Evolutionary conservation across 495 filamentous ascomycete species (phyloP).

Genomic region (Melanomma pulvis-pyrius): DNA sequence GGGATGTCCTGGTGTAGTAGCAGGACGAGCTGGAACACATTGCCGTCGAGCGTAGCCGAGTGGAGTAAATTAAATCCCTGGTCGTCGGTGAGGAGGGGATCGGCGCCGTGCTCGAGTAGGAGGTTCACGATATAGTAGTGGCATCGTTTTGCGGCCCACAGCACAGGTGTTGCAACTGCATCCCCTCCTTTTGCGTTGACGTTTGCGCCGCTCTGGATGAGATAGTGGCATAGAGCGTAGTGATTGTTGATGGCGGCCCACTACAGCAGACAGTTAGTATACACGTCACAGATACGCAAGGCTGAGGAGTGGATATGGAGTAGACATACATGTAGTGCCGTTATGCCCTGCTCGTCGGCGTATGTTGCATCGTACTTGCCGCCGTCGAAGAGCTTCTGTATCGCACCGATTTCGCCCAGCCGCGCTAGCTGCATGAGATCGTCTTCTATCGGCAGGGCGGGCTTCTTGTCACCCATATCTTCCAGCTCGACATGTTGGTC

Average conservation of each 20-base stretch:
- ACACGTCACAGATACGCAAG: not conserved
- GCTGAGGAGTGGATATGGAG: too few species aligned
- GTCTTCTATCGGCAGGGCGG: constrained; percentile 64
- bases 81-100: constrained; percentile 83
- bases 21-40: constrained; percentile 87
- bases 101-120: constrained; percentile 82
- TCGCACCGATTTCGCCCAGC: constrained; percentile 78
- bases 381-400: constrained; percentile 84
- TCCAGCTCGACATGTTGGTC: constrained; percentile 38
- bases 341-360: constrained; percentile 87
- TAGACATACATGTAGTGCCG: constrained; percentile 84
- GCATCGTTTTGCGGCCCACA: constrained; percentile 95
- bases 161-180: constrained; percentile 85
- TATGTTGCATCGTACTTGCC: constrained; percentile 80
- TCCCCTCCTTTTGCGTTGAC: constrained; percentile 95
- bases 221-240: constrained; percentile 92
- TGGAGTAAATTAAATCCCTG: constrained; percentile 98
- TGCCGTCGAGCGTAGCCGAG: constrained; percentile 94
- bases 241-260: constrained; percentile 99
- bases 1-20: constrained; percentile 90
- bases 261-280: constrained; percentile 51
- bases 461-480: constrained; percentile 34
- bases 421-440: constrained; percentile 97
- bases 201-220: constrained; percentile 84
- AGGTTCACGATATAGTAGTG: constrained; percentile 85